These are phyloP conservation scores for Orychophragmus violaceus DNA, from an alignment of 345 rosid genomes.

Conservation along the genomic window DNA sequence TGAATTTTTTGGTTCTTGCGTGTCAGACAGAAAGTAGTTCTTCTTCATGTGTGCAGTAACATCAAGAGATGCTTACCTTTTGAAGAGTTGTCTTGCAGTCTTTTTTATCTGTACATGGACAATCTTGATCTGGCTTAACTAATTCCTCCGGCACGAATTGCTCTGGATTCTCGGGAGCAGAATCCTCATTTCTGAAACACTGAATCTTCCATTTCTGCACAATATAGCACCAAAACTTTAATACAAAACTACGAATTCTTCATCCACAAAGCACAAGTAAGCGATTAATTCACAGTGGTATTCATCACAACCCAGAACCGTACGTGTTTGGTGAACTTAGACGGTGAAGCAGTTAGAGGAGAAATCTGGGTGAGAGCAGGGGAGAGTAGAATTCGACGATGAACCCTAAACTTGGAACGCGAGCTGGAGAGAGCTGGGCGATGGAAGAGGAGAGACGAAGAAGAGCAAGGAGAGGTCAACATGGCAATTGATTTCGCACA, in stretches of 20 bases:
- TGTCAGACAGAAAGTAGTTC: not conserved
- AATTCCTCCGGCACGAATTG: constrained; percentile 49
- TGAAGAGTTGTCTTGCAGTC: constrained; percentile 54
- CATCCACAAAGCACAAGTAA: not conserved
- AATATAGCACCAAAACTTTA: constrained; percentile 9
- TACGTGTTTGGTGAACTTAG: constrained; percentile 47
- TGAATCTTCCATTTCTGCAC: constrained; percentile 77
- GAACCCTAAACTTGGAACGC: constrained; percentile 42
- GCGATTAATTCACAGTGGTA: not conserved
- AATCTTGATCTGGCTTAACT: constrained; percentile 45
- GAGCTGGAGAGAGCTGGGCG: constrained; percentile 47
- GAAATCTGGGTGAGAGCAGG: constrained; percentile 39
- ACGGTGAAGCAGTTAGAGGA: constrained; percentile 38
- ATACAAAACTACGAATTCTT: not conserved
- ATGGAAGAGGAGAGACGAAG: constrained; percentile 39
- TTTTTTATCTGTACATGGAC: constrained; percentile 31
- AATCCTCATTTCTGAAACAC: constrained; percentile 66
- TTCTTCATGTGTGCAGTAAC: not conserved
- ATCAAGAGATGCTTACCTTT: constrained; percentile 39
- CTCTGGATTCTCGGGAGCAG: constrained; percentile 46
- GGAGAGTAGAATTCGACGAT: constrained; percentile 34
- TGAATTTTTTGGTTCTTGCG: too few species aligned
- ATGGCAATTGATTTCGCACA: constrained; percentile 23
- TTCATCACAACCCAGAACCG: constrained; percentile 19
- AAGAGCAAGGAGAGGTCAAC: constrained; percentile 78